These are phyloP conservation scores for Graphilbum fragrans DNA, from an alignment of 2,329 filamentous ascomycete genomes.

Conservation along the genomic window DNA sequence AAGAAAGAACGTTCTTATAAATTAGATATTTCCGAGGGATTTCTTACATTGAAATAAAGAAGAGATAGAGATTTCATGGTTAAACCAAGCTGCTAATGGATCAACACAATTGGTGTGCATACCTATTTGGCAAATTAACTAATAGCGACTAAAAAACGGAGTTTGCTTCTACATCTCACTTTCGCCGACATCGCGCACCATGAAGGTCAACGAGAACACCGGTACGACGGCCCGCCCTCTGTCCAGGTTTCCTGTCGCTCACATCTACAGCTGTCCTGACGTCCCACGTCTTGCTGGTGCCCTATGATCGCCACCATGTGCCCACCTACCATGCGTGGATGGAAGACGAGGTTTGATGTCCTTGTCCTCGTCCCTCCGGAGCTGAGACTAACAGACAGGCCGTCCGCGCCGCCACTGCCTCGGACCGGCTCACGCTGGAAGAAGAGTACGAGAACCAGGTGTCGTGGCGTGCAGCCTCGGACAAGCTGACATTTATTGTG, in stretches of 20 bases:
- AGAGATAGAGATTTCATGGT: too few species aligned
- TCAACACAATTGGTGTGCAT: too few species aligned
- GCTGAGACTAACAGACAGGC: constrained; percentile 33
- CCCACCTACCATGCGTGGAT: constrained; percentile 82
- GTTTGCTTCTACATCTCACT: not conserved
- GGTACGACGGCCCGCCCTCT: constrained; percentile 17
- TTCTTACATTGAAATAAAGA: too few species aligned
- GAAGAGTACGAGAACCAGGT: constrained; percentile 85
- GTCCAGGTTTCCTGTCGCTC: not conserved
- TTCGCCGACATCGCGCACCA: not conserved
- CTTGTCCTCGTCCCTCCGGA: not conserved
- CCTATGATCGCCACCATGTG: constrained; percentile 75
- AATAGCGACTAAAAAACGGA: too few species aligned
- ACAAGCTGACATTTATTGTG: constrained; percentile 89
- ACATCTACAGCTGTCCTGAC: constrained; percentile 53
- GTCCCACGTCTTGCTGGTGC: constrained; percentile 59
- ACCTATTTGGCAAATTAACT: too few species aligned
- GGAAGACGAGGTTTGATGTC: constrained; percentile 53
- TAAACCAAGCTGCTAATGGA: too few species aligned
- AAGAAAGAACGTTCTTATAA: too few species aligned
- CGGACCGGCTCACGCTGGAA: constrained; percentile 64
- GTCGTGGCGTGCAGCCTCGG: constrained; percentile 69
- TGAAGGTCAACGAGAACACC: constrained; percentile 19
- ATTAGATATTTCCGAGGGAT: too few species aligned
- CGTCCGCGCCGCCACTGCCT: constrained; percentile 76